These are phyloP conservation scores for Saccharomyces jurei DNA, from an alignment of 805 yeast species.

Conservation along the genomic window DNA sequence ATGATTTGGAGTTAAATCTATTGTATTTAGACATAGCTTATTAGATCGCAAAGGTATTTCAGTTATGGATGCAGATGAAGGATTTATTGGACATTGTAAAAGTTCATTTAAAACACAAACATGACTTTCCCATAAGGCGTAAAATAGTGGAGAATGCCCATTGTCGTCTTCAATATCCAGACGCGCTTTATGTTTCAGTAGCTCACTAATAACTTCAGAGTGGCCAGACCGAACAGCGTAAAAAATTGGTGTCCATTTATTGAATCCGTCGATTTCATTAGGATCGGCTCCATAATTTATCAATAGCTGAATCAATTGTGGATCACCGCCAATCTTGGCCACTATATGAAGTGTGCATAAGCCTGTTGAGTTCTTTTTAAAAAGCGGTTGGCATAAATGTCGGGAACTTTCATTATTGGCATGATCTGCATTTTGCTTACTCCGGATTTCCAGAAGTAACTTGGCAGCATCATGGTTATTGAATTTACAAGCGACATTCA, in stretches of 20 bases:
- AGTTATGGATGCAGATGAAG: slow-evolving; percentile 4
- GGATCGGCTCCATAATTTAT: slow-evolving; percentile 68
- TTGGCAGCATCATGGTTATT: slow-evolving; percentile 70
- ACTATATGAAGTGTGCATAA: slow-evolving; percentile 80
- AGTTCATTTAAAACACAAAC: slow-evolving; percentile 69
- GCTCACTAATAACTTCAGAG: slow-evolving; percentile 54
- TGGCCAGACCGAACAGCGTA: slow-evolving; percentile 87
- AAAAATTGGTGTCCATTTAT: slow-evolving; percentile 90
- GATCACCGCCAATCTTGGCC: slow-evolving; percentile 70
- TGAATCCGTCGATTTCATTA: slow-evolving; percentile 72
- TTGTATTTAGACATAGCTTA: slow-evolving; percentile 4
- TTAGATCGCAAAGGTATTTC: slow-evolving; percentile 1
- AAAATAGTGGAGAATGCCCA: slow-evolving; percentile 70
- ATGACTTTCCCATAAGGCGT: slow-evolving; percentile 93
- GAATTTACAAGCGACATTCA: slow-evolving; percentile 80
- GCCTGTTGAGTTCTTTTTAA: slow-evolving; percentile 35
- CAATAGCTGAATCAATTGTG: slow-evolving; percentile 57
- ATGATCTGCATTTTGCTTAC: slow-evolving; percentile 1
- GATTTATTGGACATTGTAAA: slow-evolving; percentile 27
- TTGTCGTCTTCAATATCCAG: slow-evolving; percentile 66
- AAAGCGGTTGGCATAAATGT: neutral
- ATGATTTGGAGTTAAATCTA: slow-evolving; percentile 1
- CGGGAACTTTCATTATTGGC: neutral
- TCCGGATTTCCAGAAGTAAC: slow-evolving; percentile 39
- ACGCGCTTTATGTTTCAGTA: slow-evolving; percentile 68